Base-by-base conservation (phyloP, 345 rosid genomes). In the Citrus medica region DNA sequence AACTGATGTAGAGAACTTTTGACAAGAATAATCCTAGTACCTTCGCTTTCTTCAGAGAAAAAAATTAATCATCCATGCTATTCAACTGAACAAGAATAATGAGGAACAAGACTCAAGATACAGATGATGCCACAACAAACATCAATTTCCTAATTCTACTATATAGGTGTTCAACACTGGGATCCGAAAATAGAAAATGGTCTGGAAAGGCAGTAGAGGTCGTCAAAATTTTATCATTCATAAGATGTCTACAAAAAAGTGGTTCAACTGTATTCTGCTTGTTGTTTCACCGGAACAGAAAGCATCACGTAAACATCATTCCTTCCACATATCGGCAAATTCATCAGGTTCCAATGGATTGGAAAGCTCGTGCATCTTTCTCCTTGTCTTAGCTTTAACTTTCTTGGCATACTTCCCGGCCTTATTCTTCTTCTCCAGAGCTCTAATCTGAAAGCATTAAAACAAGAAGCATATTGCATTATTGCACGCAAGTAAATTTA, bases 321-420 rank as follows among this genome's bases (percentile, higher is more conserved):
- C 93, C 79, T 82, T 94, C 98, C 99, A 96, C 97, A 94, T 92
- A 76, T 90, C 93, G 16, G 93, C 95, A 90, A 92, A 92, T 78
- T 94, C 98, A 87, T 93, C 95, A 73, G 95, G 91, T 85, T 90
- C 95, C 93, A 94, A 77, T 46, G 93, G 97, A 82, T 93, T 94
- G 10, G 90, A 73, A n/a, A 87, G 83, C 79, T 90, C 98, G 25
- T 94, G 98, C 97, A 89, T 90, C 87, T 89, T 93, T 83, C 91
- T 90, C 77, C 97, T 89, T 1, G 89, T 93, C 87, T 92, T 94
- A 10, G 98, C 99, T 46, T 94, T 97, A 75, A 97, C 92, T 75
- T 97, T 97, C 92, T 90, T 94, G 0, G 92, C 92, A 79, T 85
- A 94, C 74, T 90, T 94, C 75, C 94, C 94, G 0, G 96, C 93